Base-by-base conservation (phyloP, 2,329 filamentous ascomycete genomes). In the Penicillium psychrosexuale region DNA sequence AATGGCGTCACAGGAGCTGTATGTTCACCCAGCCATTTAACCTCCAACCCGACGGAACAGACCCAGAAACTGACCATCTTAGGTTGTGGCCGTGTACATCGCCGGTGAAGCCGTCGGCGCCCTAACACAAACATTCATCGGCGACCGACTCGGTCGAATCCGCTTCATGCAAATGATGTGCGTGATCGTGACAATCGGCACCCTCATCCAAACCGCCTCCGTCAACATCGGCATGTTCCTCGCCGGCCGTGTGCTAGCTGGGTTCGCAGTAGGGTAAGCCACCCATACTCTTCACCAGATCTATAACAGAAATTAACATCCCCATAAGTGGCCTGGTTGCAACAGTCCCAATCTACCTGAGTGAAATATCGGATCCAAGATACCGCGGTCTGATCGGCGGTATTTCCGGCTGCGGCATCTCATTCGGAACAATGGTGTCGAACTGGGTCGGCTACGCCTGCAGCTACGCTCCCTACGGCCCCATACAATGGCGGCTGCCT, bases 401-500 rank as follows among this genome's bases (percentile, higher is more conserved):
- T 13, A 75, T 80, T 40, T 80, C 78, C 1, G 81, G 82, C 8
- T 79, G 79, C 47, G 81, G 81, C 8, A 81, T 83, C 55, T 75
- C 79, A 2, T 79, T 82, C 48, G 82, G 81, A 11, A 82, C 80
- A 3, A 82, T 82, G 79, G 70, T 74, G 58, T 80, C 79, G 5
- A 84, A 84, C 63, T 84, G 81, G 82, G 76, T 83, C 4, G 81
- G 81, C 3, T 83, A 79, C 59, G 80, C 80, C 0, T 82, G 81
- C 57, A 75, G 77, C 19, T 82, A 77, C 51, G 80, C 81, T 0
- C 73, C 80, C 0, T 82, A 82, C 53, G 81, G 82, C 0, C 63
- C 75, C 4, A 66, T 77, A 0, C 82, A 84, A 63, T 84, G 81
- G 82, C 76, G 81, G 11, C 68, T 84, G 0, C 82, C 81, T 0